Base-by-base conservation (phyloP, 306 rosid genomes). In the Vigna hirtella region DNA sequence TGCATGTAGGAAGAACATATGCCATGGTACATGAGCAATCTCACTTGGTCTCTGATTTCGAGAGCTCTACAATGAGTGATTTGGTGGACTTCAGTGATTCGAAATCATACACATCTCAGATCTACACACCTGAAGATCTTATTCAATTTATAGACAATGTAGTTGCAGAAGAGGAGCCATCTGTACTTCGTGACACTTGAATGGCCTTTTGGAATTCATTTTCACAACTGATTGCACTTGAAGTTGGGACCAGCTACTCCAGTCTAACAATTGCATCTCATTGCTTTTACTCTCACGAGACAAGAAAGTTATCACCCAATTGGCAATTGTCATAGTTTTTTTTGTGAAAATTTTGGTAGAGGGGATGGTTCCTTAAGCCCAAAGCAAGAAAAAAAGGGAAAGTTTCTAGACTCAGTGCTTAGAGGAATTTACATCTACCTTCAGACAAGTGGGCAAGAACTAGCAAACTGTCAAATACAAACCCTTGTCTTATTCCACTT, bases 41-140 rank as follows among this genome's bases (percentile, higher is more conserved):
- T 32, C 15, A 17, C 68, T 52, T 65, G 51, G 68, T 48, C 80
- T 80, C 63, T n/a, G 70, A 83, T 26, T 50, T 73, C 26, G 83
- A 74, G 76, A 70, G 84, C 34, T 26, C 77, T 83, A 66, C 80
- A 57, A 52, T 68, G 64, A 56, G 81, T 61, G 90, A 87, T 74
- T 59, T 80, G 59, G 79, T 59, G 71, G 86, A 73, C 53, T 77
- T 79, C 72, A 5, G 34, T 66, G 12, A 83, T 57, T 47, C 86
- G 57, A 80, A 81, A 91, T 83, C 77, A 22, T 76, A 28, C 57
- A n/a, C 79, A 18, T 86, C 80, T 76, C 84, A 65, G 43, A 45
- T 89, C 77, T 85, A 83, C 73, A 73, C 81, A 50, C 89, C 91
- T 45, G 83, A 83, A 53, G 94, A 88, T 85, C 97, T 95, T 48